A percentile compares a stretch with the other conserved stretches of the same genome.
phyloP scores from a whole-genome alignment of 2,329 filamentous ascomycete species.

The Apiospora arundinis region DNA sequence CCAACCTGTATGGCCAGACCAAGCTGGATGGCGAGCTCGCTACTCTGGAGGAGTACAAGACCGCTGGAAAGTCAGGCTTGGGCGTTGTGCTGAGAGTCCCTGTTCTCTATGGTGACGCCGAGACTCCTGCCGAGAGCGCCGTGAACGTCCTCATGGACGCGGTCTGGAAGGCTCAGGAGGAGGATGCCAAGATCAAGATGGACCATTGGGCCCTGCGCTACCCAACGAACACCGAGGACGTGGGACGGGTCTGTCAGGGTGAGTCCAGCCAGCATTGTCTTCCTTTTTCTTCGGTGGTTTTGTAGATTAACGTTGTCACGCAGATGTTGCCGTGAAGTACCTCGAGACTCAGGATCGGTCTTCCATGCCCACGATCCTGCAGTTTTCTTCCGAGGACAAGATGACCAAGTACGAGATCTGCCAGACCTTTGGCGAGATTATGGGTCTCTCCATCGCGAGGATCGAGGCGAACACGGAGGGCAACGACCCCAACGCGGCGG shows the following conservation, averaged over 20 bases:
- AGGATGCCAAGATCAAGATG: constrained; percentile 71
- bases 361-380: constrained; percentile 72
- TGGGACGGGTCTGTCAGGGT: constrained; percentile 78
- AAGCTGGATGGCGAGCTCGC: constrained; percentile 68
- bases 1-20: constrained; percentile 76
- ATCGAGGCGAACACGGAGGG: constrained; percentile 75
- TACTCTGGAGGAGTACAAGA: constrained; percentile 66
- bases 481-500: constrained; percentile 72
- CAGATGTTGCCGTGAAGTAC: constrained; percentile 76
- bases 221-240: constrained; percentile 88
- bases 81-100: constrained; percentile 81
- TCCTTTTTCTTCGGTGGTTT: neutral
- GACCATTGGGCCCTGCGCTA: constrained; percentile 87
- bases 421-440: constrained; percentile 76
- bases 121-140: constrained; percentile 76
- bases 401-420: constrained; percentile 94
- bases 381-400: constrained; percentile 86
- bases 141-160: constrained; percentile 81
- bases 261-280: constrained; percentile 35
- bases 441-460: constrained; percentile 73
- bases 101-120: constrained; percentile 80
- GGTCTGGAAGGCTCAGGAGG: constrained; percentile 75
- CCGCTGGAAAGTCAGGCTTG: constrained; percentile 55
- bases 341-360: constrained; percentile 54
- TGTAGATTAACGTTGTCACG: neutral